Evolutionary conservation across 1,139 yeast species (phyloP), one percentile per base, ranked within the genome.

Genomic region (Sugiyamaella castrensis): DNA sequence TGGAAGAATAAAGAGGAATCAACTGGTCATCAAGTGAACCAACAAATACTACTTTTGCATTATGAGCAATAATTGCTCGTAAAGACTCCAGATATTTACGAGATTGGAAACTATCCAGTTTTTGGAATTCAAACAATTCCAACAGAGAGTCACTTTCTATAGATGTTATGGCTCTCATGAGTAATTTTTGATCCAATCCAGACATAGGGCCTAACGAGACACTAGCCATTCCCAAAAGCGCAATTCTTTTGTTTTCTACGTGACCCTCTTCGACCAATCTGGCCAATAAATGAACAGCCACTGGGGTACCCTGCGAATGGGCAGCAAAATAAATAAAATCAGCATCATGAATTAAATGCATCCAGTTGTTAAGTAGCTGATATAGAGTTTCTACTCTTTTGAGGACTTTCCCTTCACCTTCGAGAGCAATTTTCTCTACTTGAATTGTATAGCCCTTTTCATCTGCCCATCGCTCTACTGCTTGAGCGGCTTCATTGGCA

Each of bases 221-320:
- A 1, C 98, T 98, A 0, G 98, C 98, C 98, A 92, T 92, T 1
- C 92, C 94, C 44, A 92, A 70, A 24, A 92, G 72, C 0, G 94
- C 89, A 16, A 89, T 75, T 42, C 59, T 58, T 51, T 59, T 65
- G 13, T 68, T 65, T 8, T 72, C 73, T 15, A 88, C 76, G 26
- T 86, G 74, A 0, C 92, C 95, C 56, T 80, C 75, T 54, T 79
- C 82, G 8, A 92, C 77, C 40, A 92, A 72, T 56, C 79, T 76
- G 0, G 96, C 87, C 31, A 89, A 69, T 29, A 92, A 66, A 42
- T 88, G 84, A 1, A 88, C 81, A 0, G 96, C 81, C 0, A 92
- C 98, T 0, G 96, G 97, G 48, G 94, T 84, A 0, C 98, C 98
- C 67, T 92, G 98, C 0, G 97, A 88, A 69, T 92, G 98, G 0